A percentile compares a stretch with the other conserved stretches of the same genome.
Evolutionary conservation across 768 basidiomycete genomes (phyloP).

Genomic region (Serendipita sp.): DNA sequence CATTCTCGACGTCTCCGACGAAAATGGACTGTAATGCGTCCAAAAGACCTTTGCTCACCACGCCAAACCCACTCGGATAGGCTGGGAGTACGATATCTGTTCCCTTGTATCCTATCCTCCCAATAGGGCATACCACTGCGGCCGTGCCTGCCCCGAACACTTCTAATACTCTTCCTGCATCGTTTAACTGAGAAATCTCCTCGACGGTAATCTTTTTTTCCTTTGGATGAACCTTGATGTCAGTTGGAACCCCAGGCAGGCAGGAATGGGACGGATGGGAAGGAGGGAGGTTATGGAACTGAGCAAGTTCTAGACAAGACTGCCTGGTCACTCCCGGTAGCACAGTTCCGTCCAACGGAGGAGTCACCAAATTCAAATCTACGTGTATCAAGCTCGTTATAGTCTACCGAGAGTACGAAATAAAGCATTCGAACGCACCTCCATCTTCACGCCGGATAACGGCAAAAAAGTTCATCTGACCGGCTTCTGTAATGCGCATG

Average conservation of each 20-base stretch:
- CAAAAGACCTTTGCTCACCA: background rate
- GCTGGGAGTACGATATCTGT: background rate
- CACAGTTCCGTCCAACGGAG: slow-evolving; percentile 80
- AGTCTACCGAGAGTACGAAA: background rate
- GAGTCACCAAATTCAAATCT: slow-evolving; percentile 75
- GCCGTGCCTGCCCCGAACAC: slow-evolving; percentile 77
- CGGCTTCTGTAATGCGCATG: slow-evolving; percentile 33
- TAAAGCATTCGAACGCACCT: slow-evolving; percentile 20
- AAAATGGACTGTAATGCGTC: background rate
- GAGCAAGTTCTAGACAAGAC: slow-evolving; percentile 23
- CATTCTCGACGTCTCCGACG: background rate
- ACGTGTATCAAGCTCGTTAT: background rate
- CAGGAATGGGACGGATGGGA: slow-evolving; percentile 33
- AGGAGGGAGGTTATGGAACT: slow-evolving; percentile 47
- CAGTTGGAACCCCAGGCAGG: slow-evolving; percentile 27
- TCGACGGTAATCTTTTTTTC: slow-evolving; percentile 44
- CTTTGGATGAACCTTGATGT: slow-evolving; percentile 29
- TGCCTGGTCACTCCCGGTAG: slow-evolving; percentile 85
- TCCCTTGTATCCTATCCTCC: slow-evolving; percentile 45
- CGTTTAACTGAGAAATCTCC: slow-evolving; percentile 27
- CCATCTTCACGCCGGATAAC: slow-evolving; percentile 45
- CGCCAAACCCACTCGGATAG: background rate
- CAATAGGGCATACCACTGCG: slow-evolving; percentile 54
- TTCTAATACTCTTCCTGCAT: slow-evolving; percentile 56
- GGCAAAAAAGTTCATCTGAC: slow-evolving; percentile 71